Conservation (phyloP, 768 basidiomycete species). For the Lactarius sp. region DNA sequence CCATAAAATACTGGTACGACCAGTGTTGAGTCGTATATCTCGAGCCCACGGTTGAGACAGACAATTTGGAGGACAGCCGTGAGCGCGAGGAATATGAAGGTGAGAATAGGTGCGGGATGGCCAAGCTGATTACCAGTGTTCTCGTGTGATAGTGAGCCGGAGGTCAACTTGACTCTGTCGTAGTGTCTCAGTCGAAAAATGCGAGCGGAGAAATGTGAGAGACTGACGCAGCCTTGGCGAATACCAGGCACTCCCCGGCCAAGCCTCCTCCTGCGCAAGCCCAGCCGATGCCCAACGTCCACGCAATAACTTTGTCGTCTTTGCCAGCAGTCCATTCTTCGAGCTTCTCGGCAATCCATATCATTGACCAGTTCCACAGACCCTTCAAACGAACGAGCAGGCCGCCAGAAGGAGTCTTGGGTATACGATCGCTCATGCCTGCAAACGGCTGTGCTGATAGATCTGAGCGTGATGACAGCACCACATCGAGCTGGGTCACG, state of each 20-base stretch:
- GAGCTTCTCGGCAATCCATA: conserved; percentile 53
- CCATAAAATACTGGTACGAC: conserved; percentile 96
- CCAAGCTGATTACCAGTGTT: conserved; percentile 87
- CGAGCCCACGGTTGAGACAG: conserved; percentile 86
- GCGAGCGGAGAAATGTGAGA: not conserved
- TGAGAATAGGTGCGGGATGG: conserved; percentile 72
- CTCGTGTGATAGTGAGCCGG: conserved; percentile 69
- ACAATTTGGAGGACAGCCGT: conserved; percentile 90
- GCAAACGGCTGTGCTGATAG: conserved; percentile 54
- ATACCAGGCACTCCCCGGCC: conserved; percentile 85
- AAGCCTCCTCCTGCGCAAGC: conserved; percentile 88
- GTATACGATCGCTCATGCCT: conserved; percentile 35
- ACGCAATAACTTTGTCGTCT: conserved; percentile 81
- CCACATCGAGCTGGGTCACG: conserved; percentile 64
- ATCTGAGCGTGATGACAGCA: conserved; percentile 67
- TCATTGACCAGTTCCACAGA: conserved; percentile 45
- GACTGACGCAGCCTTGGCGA: conserved; percentile 68
- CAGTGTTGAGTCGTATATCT: conserved; percentile 83
- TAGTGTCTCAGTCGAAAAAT: conserved; percentile 2
- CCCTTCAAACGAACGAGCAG: conserved; percentile 35
- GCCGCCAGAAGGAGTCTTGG: conserved; percentile 20
- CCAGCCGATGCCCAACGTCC: conserved; percentile 93
- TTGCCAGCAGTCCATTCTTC: conserved; percentile 74
- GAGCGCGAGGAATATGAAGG: conserved; percentile 48
- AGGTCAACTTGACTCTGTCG: conserved; percentile 70